A percentile compares a stretch with the other conserved stretches of the same genome.
These are phyloP conservation scores for Nicotiana otophora DNA, from an alignment of 257 asterid species.

Conservation along the genomic window DNA sequence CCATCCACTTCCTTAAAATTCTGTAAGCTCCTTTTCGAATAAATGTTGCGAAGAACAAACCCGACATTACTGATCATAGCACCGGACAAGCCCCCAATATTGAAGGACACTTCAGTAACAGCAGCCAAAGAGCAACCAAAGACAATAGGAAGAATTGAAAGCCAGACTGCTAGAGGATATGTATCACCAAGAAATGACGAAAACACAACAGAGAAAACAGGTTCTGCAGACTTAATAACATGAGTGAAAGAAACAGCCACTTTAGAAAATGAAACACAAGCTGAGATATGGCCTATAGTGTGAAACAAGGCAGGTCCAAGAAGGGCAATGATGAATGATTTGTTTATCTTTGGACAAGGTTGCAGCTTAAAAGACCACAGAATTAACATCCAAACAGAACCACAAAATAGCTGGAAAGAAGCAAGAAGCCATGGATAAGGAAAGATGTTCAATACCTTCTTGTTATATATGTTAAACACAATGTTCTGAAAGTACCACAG, in stretches of 20 bases:
- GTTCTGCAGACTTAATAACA: constrained; percentile 95
- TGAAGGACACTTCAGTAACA: constrained; percentile 87
- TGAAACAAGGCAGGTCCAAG: constrained; percentile 94
- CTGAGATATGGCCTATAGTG: constrained; percentile 91
- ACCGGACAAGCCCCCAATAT: constrained; percentile 70
- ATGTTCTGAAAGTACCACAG: constrained; percentile 91
- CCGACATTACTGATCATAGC: constrained; percentile 94
- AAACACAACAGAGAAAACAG: constrained; percentile 80
- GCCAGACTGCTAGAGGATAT: constrained; percentile 80
- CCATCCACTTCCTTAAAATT: constrained; percentile 84
- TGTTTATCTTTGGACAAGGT: constrained; percentile 73
- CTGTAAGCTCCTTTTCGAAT: constrained; percentile 85
- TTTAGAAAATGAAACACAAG: constrained; percentile 94
- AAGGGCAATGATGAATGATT: constrained; percentile 70
- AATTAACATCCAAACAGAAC: constrained; percentile 80
- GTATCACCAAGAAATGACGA: constrained; percentile 77
- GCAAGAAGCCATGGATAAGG: constrained; percentile 97
- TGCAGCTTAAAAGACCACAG: constrained; percentile 72
- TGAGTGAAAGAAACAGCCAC: constrained; percentile 97
- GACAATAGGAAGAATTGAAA: constrained; percentile 82
- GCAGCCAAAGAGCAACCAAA: constrained; percentile 98
- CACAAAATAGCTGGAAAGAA: constrained; percentile 73
- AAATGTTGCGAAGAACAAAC: constrained; percentile 78
- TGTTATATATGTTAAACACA: constrained; percentile 76
- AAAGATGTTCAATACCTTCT: constrained; percentile 71